Conservation (phyloP, 768 basidiomycete species). For the Chalciporus piperatus region DNA sequence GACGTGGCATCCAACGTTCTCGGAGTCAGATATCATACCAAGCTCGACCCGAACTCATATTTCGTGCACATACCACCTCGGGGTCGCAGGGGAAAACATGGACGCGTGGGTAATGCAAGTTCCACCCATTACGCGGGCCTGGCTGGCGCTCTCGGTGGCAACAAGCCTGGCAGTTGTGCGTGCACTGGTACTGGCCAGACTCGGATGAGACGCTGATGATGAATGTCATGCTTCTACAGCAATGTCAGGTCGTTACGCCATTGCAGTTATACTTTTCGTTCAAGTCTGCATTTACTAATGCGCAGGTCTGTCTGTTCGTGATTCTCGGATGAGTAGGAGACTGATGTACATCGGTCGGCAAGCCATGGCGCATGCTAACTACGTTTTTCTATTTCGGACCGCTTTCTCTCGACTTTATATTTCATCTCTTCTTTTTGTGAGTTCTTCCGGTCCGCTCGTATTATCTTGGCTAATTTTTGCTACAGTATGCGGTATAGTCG, state of each 20-base stretch:
- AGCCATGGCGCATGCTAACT: conserved; percentile 87
- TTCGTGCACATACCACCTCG: background rate
- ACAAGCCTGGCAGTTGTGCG: conserved; percentile 86
- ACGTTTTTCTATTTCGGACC: conserved; percentile 97
- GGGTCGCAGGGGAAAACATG: conserved; percentile 40
- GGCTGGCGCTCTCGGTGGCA: conserved; percentile 76
- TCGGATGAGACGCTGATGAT: conserved; percentile 2
- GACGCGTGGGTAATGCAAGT: conserved; percentile 92
- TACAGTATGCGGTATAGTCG: conserved; percentile 92
- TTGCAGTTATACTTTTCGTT: conserved; percentile 92
- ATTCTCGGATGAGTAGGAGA: background rate
- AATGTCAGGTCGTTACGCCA: conserved; percentile 89
- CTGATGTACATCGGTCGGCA: conserved; percentile 10
- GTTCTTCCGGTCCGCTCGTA: conserved; percentile 29
- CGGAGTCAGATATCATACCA: background rate
- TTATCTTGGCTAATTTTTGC: background rate
- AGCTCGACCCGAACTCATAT: background rate
- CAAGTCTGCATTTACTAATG: conserved; percentile 77
- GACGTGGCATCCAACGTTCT: background rate
- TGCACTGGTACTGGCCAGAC: conserved; percentile 16
- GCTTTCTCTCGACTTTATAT: conserved; percentile 90
- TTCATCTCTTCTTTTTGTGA: conserved; percentile 98
- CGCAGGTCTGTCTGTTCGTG: conserved; percentile 46
- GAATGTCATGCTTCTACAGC: conserved; percentile 43
- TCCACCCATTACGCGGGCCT: conserved; percentile 85